Percentiles rank a stretch among this genome's conserved stretches.
phyloP scores from a whole-genome alignment of 106 monocot species.

The Dendrobium catenatum region DNA sequence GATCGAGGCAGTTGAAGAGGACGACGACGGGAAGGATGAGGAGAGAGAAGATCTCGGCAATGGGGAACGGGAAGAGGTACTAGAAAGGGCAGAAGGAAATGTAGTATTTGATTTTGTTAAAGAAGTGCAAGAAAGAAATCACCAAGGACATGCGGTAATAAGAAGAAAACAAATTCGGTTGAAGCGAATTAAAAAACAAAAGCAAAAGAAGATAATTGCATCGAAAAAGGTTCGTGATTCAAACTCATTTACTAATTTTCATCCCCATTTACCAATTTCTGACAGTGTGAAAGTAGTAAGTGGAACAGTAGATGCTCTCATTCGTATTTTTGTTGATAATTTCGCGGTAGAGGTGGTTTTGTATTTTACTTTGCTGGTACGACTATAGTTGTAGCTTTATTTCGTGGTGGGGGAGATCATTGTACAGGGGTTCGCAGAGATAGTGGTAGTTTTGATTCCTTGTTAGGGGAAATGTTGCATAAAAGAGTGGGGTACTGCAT shows the following conservation, averaged over 20 bases:
- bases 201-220: background rate
- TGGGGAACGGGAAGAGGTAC: background rate
- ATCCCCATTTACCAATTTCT: background rate
- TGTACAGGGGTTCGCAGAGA: too few species aligned
- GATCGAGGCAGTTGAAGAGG: constrained; percentile 14
- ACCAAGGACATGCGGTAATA: background rate
- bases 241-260: background rate
- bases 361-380: too few species aligned
- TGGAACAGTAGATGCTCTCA: too few species aligned
- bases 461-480: too few species aligned
- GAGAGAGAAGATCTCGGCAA: background rate
- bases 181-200: background rate
- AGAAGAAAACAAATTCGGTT: background rate
- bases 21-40: background rate
- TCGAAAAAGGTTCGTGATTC: background rate
- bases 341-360: background rate
- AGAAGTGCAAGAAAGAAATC: constrained; percentile 6
- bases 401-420: too few species aligned
- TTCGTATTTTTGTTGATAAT: background rate
- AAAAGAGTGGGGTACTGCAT: too few species aligned
- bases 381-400: too few species aligned
- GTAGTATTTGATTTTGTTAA: background rate
- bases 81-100: background rate
- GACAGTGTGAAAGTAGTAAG: too few species aligned
- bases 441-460: too few species aligned